These are phyloP conservation scores for Cyclanthera cordifolia DNA, from an alignment of 306 rosid species.

Conservation along the genomic window DNA sequence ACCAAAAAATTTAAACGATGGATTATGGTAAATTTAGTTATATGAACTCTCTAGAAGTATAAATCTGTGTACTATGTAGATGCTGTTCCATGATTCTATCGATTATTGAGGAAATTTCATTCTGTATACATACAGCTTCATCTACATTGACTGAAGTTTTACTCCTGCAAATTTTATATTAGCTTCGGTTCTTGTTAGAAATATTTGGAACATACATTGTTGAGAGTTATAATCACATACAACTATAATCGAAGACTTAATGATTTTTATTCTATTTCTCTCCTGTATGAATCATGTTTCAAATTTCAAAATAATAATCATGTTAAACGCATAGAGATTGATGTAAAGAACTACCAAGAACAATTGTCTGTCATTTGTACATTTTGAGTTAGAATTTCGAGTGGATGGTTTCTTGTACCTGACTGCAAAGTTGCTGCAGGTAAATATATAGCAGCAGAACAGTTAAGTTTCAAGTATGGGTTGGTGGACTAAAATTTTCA, in stretches of 20 bases:
- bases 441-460: conserved; percentile 22
- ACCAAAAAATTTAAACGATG: too few relatives aligned
- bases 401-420: conserved; percentile 2
- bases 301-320: background rate
- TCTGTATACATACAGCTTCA: background rate
- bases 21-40: too few relatives aligned
- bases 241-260: background rate
- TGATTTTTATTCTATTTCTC: background rate
- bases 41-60: too few relatives aligned
- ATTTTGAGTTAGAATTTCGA: background rate
- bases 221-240: background rate
- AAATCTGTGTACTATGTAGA: background rate
- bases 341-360: background rate
- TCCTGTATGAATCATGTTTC: background rate
- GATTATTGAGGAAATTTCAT: background rate
- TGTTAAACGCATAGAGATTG: background rate
- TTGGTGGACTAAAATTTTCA: conserved; percentile 68
- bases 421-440: conserved; percentile 25
- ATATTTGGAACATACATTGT: background rate
- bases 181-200: background rate
- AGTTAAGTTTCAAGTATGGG: conserved; percentile 34
- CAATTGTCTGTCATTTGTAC: background rate
- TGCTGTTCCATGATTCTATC: background rate
- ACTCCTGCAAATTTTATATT: background rate
- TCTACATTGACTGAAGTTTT: background rate